Conservation (phyloP, 441 rosid species). For the Corymbia citriodora region DNA sequence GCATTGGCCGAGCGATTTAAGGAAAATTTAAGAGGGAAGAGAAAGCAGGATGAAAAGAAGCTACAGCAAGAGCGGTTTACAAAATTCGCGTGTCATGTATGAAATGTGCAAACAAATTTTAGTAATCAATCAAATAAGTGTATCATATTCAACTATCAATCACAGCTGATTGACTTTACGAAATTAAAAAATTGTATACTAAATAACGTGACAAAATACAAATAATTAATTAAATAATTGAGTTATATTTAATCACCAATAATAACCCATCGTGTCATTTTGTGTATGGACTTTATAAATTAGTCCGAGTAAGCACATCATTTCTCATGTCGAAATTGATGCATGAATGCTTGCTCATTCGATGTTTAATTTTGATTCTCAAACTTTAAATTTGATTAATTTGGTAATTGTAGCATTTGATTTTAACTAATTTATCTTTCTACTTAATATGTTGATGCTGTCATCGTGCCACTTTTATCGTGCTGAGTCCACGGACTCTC, state of each 20-base stretch:
- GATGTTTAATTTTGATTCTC: background rate
- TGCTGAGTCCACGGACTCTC: fast-evolving
- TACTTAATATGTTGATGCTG: fast-evolving
- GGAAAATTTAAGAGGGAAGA: background rate
- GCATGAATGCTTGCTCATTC: background rate
- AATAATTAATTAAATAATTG: background rate
- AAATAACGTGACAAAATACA: fast-evolving
- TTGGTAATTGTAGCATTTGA: background rate
- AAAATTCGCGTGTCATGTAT: too few species aligned
- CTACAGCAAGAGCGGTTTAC: fast-evolving
- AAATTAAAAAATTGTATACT: background rate
- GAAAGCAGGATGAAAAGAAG: background rate
- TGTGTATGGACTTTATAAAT: background rate
- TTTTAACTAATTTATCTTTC: background rate
- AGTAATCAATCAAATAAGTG: background rate
- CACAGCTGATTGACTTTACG: fast-evolving
- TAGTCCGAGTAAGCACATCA: background rate
- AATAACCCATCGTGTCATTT: background rate
- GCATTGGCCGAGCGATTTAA: background rate
- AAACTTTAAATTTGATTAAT: background rate
- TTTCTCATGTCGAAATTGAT: background rate
- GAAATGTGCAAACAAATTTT: background rate
- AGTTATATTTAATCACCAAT: background rate
- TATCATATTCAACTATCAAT: fast-evolving
- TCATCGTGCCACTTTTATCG: fast-evolving